phyloP scores from a whole-genome alignment of 768 basidiomycete species.

The Psilocybe sp. region DNA sequence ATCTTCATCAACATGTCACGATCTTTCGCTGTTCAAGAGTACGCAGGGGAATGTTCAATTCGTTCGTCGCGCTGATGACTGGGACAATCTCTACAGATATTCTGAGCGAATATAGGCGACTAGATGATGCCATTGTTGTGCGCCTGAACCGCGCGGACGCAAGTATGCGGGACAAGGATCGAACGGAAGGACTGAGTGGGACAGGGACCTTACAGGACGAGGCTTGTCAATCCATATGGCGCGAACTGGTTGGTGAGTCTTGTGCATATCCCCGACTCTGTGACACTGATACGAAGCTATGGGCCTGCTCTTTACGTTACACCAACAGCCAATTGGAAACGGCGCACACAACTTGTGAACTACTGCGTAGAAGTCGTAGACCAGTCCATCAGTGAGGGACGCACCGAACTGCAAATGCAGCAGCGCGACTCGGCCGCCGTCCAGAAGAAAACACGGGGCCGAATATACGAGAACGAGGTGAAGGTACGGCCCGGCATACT shows the following conservation, averaged over 20 bases:
- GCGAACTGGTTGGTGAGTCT: constrained; percentile 69
- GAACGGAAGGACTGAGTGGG: constrained; percentile 37
- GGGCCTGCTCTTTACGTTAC: not conserved
- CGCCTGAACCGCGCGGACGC: constrained; percentile 78
- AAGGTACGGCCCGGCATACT: constrained; percentile 44
- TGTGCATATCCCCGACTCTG: constrained; percentile 10
- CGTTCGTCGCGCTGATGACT: not conserved
- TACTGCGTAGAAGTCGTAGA: constrained; percentile 77
- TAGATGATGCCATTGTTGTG: constrained; percentile 81
- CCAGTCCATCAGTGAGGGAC: constrained; percentile 56
- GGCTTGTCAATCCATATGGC: constrained; percentile 76
- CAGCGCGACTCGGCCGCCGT: constrained; percentile 37
- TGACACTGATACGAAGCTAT: constrained; percentile 13
- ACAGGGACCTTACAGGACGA: constrained; percentile 64
- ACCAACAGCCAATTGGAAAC: constrained; percentile 61
- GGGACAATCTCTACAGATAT: constrained; percentile 48
- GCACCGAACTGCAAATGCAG: constrained; percentile 37
- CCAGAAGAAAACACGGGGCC: constrained; percentile 52
- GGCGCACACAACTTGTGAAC: constrained; percentile 67
- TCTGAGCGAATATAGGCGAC: constrained; percentile 74
- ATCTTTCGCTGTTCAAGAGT: constrained; percentile 81
- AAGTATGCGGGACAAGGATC: constrained; percentile 69
- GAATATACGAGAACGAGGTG: constrained; percentile 63
- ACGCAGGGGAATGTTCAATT: constrained; percentile 10
- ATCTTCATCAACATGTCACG: constrained; percentile 59